These are phyloP conservation scores for Pseudozyma pruni DNA, from an alignment of 1,284 basidiomycete species.

Conservation along the genomic window DNA sequence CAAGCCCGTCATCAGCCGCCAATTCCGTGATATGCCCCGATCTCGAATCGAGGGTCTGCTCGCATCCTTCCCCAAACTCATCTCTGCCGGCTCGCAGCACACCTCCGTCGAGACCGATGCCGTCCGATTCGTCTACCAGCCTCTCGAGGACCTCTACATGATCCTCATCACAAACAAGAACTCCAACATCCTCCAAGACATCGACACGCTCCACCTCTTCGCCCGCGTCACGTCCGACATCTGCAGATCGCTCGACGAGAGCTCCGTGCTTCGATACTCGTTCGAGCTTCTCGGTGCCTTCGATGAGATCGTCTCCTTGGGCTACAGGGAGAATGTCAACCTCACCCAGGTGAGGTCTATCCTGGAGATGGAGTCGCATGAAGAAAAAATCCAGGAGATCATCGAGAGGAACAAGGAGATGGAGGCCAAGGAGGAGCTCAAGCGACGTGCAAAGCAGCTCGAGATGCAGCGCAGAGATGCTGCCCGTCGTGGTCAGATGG, in stretches of 20 bases:
- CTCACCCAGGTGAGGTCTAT: slow-evolving; percentile 90
- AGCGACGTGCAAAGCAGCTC: slow-evolving; percentile 95
- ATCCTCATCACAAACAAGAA: slow-evolving; percentile 97
- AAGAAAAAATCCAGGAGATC: slow-evolving; percentile 99
- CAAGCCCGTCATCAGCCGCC: slow-evolving; percentile 93
- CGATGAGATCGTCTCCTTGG: slow-evolving; percentile 94
- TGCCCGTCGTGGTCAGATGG: slow-evolving; percentile 56
- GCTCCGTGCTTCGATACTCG: slow-evolving; percentile 88
- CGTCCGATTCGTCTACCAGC: slow-evolving; percentile 93
- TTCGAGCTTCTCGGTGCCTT: slow-evolving; percentile 96
- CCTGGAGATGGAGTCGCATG: slow-evolving; percentile 98
- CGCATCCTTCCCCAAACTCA: slow-evolving; percentile 96
- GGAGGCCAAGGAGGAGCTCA: slow-evolving; percentile 98
- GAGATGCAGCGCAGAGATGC: slow-evolving; percentile 88
- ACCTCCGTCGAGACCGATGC: slow-evolving; percentile 76
- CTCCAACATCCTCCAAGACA: slow-evolving; percentile 97
- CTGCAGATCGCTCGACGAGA: slow-evolving; percentile 79
- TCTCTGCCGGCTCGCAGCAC: slow-evolving; percentile 95
- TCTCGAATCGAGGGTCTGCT: slow-evolving; percentile 93
- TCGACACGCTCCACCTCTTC: slow-evolving; percentile 92
- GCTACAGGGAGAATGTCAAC: slow-evolving; percentile 92
- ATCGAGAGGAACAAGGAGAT: slow-evolving; percentile 99
- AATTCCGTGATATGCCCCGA: slow-evolving; percentile 92
- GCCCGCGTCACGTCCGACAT: slow-evolving; percentile 93
- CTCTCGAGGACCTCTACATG: slow-evolving; percentile 97